Base-by-base conservation (phyloP, 139 green algal species). In the Klebsormidium nitens region DNA sequence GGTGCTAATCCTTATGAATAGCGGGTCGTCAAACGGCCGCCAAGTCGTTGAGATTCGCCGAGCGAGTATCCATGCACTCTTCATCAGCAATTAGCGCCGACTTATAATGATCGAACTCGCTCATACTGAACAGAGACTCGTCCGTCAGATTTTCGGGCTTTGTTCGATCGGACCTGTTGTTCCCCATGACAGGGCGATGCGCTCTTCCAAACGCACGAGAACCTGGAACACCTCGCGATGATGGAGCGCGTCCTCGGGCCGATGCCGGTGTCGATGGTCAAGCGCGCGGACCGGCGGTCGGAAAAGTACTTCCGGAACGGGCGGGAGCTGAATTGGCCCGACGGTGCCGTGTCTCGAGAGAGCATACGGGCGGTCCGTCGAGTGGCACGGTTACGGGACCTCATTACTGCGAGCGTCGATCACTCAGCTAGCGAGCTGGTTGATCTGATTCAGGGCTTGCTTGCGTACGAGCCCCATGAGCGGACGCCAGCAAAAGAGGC, bases 191-290 rank as follows among this genome's bases (percentile, higher is more conserved):
- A 79, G 72, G 72, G 90, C 23, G 85, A 93, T 35, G 90, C 90
- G 14, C 77, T 96, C n/a, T 96, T 96, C 36, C 82, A 96, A 77
- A 99, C 94, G 38, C 93, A 98, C 75, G 92, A 99, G 44, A 95
- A 99, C 83, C 68, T 96, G 71, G 94, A 99, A 80, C 94, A 99
- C 82, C 77, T 99, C 44, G 94, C 89, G 1, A 99, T 99, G 93
- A 99, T 99, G 92, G 83, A 97, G 81, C 49, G 67, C n/a, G 86
- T 93, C 52, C 70, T 97, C 56, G 92, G 89, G 1, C 60, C 77
- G 2, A 82, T 96, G 3, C 91, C 90, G 0, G 31, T 74, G 29
- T 44, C 69, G 35, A 77, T 89, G 61, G 64, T 75, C 35, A 62
- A 66, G 36, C 57, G 60, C 26, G 76, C 69, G 4, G 66, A 80